phyloP scores from a whole-genome alignment of 2,329 filamentous ascomycete genomes.

The Scedosporium minutisporum region DNA sequence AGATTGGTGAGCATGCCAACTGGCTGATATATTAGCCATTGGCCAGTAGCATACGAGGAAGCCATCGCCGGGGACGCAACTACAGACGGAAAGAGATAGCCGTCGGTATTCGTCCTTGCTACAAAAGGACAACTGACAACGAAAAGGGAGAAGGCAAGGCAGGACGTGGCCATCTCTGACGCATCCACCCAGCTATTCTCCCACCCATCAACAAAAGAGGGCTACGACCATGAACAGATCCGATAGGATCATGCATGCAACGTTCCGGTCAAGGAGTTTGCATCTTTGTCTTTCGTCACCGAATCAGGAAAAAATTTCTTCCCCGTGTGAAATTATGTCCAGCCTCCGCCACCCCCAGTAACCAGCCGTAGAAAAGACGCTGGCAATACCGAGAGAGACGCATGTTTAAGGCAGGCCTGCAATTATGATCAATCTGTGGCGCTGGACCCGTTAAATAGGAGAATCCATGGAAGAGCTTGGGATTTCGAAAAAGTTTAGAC shows the following conservation, averaged over 20 bases:
- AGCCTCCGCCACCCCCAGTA: constrained; percentile 25
- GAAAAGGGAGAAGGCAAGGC: neutral
- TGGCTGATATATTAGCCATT: neutral
- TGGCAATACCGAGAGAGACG: constrained; percentile 20
- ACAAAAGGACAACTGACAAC: neutral
- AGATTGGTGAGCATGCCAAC: neutral
- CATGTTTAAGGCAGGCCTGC: constrained; percentile 51
- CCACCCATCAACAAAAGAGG: neutral
- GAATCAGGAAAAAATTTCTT: neutral
- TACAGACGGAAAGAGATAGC: neutral
- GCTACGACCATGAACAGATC: neutral
- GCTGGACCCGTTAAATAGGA: constrained; percentile 33
- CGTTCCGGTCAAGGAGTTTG: neutral
- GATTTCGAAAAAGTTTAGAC: constrained; percentile 1
- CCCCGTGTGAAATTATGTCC: constrained; percentile 25
- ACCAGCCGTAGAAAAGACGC: constrained; percentile 14
- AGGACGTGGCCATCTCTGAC: neutral
- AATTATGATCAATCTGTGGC: constrained; percentile 73
- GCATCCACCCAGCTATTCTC: neutral
- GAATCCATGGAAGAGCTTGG: neutral
- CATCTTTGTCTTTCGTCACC: neutral
- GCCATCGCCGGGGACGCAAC: constrained; percentile 1
- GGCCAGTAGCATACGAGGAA: constrained; percentile 12
- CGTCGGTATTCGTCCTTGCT: neutral
- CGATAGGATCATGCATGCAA: neutral